phyloP scores from a whole-genome alignment of 2,329 filamentous ascomycete genomes.

The Pestalotiopsis sp. region DNA sequence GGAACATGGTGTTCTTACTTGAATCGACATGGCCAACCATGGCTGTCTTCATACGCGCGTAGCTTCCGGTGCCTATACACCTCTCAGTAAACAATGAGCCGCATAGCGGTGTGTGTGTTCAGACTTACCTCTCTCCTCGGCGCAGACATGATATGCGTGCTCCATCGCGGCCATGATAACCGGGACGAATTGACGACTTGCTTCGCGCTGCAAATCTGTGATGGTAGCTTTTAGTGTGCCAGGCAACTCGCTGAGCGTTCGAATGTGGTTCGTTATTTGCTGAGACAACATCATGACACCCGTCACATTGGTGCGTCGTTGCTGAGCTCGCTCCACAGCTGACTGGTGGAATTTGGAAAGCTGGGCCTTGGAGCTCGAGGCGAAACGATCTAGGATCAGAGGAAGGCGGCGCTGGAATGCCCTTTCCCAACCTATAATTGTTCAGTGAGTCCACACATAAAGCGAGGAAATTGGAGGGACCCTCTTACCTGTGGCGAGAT shows the following conservation, averaged over 20 bases:
- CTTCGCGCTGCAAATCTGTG: slow-evolving; percentile 2
- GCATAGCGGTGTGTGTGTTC: not conserved
- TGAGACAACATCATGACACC: slow-evolving; percentile 35
- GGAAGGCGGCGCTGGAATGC: slow-evolving; percentile 28
- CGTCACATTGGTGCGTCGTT: slow-evolving; percentile 22
- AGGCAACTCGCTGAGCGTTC: not conserved
- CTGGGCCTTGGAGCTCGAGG: slow-evolving; percentile 14
- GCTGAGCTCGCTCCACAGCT: slow-evolving; percentile 22
- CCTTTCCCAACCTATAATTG: slow-evolving; percentile 27
- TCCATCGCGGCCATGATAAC: not conserved
- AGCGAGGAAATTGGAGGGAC: slow-evolving; percentile 8
- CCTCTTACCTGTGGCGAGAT: slow-evolving; percentile 22
- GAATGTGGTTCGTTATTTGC: slow-evolving; percentile 26
- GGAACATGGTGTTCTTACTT: slow-evolving; percentile 51
- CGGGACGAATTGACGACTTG: slow-evolving; percentile 1
- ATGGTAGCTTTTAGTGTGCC: not conserved
- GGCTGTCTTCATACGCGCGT: slow-evolving; percentile 50
- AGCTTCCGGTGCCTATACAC: not conserved
- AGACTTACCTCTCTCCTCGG: not conserved
- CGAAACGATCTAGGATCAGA: slow-evolving; percentile 21
- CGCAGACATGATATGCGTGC: not conserved
- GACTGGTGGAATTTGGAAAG: slow-evolving; percentile 26
- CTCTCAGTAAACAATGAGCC: not conserved
- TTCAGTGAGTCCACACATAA: not conserved
- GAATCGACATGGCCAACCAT: slow-evolving; percentile 49